phyloP scores from a whole-genome alignment of 2,329 filamentous ascomycete genomes.

The Phaeomoniella chlamydospora region DNA sequence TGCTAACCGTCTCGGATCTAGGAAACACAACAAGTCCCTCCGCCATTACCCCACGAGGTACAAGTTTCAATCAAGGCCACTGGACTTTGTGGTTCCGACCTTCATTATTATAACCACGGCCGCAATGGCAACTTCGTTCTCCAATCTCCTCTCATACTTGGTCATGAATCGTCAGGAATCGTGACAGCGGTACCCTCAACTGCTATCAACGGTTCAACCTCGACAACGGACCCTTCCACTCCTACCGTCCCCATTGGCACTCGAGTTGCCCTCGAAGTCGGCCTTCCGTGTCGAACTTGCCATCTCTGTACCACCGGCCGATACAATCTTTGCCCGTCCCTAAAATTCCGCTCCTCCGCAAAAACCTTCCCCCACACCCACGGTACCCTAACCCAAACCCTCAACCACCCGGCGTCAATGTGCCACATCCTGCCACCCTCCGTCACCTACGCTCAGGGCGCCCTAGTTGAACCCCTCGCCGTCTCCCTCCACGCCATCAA shows the following conservation, averaged over 20 bases:
- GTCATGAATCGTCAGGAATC: constrained; percentile 65
- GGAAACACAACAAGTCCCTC: constrained; percentile 36
- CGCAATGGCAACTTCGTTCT: constrained; percentile 78
- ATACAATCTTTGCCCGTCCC: constrained; percentile 47
- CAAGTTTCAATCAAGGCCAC: constrained; percentile 51
- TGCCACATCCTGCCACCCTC: constrained; percentile 41
- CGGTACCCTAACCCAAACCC: constrained; percentile 47
- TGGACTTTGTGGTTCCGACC: constrained; percentile 56
- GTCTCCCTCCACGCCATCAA: constrained; percentile 46
- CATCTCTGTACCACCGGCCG: constrained; percentile 38
- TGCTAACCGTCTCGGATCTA: too few relatives aligned
- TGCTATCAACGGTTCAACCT: constrained; percentile 1
- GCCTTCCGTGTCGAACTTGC: constrained; percentile 61
- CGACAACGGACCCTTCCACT: constrained; percentile 2
- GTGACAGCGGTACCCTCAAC: constrained; percentile 45
- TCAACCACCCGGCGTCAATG: constrained; percentile 47
- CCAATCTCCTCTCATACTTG: constrained; percentile 66
- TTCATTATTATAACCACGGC: constrained; percentile 78
- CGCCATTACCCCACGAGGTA: constrained; percentile 39
- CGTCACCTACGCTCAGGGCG: constrained; percentile 40
- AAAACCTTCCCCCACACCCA: constrained; percentile 48
- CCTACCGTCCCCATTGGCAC: constrained; percentile 52
- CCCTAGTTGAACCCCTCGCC: constrained; percentile 44
- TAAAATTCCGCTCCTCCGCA: constrained; percentile 44
- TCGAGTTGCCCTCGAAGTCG: constrained; percentile 84